Evolutionary conservation across 1,284 basidiomycete species (phyloP).

Genomic region (Fomes fomentarius): DNA sequence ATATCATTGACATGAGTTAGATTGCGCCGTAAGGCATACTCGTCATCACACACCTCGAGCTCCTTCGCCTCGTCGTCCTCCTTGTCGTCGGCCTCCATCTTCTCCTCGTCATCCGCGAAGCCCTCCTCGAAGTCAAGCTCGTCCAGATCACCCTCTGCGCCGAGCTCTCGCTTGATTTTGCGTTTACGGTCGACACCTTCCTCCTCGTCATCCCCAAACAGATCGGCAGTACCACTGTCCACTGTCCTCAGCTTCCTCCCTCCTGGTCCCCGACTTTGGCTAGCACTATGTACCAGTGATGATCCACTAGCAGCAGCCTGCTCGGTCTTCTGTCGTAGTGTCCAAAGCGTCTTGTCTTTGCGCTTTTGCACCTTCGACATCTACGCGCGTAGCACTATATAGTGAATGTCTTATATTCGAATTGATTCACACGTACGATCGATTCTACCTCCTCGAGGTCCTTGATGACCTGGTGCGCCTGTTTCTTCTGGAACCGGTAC

Average conservation of each 20-base stretch:
- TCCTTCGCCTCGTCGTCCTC: slow-evolving; percentile 88
- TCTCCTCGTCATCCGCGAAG: slow-evolving; percentile 87
- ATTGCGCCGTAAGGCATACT: too few relatives aligned
- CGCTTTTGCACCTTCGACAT: slow-evolving; percentile 64
- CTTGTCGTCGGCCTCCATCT: slow-evolving; percentile 65
- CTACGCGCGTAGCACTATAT: slow-evolving; percentile 28
- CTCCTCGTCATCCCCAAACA: slow-evolving; percentile 71
- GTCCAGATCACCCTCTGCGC: slow-evolving; percentile 76
- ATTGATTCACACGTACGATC: slow-evolving; percentile 51
- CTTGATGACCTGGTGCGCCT: slow-evolving; percentile 73
- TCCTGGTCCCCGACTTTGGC: slow-evolving; percentile 65
- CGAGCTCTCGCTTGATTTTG: slow-evolving; percentile 55
- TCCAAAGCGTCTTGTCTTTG: slow-evolving; percentile 73
- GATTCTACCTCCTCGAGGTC: slow-evolving; percentile 73
- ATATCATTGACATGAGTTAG: too few relatives aligned
- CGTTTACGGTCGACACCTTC: slow-evolving; percentile 51
- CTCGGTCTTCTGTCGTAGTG: slow-evolving; percentile 68
- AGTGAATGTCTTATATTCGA: background rate
- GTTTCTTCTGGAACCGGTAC: slow-evolving; percentile 89
- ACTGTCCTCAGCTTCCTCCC: slow-evolving; percentile 65
- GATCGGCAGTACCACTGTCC: slow-evolving; percentile 57
- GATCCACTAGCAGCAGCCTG: slow-evolving; percentile 42
- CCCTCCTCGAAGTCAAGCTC: slow-evolving; percentile 85
- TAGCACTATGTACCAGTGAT: slow-evolving; percentile 50
- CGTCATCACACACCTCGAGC: slow-evolving; percentile 74